Evolutionary conservation across 306 rosid genomes (phyloP).

Genomic region (Amphicarpaea edgeworthii): DNA sequence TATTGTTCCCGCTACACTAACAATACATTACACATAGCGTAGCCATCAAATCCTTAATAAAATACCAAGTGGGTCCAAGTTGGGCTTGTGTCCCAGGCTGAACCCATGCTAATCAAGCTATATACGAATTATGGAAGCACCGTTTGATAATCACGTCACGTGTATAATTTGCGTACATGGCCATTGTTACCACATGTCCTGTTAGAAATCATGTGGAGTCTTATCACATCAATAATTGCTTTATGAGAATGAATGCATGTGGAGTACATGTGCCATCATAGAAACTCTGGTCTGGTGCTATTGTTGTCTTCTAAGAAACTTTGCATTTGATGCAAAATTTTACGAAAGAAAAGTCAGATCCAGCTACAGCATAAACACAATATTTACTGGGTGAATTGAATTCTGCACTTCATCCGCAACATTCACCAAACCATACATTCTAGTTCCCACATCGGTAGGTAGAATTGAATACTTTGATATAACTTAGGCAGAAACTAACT

Average conservation of each 20-base stretch:
- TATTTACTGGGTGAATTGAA: background rate
- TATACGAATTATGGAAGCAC: slow-evolving; percentile 11
- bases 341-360: background rate
- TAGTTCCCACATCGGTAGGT: too few species aligned
- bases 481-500: background rate
- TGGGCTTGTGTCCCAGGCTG: too few species aligned
- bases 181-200: background rate
- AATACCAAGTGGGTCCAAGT: too few species aligned
- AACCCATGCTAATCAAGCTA: background rate
- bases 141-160: background rate
- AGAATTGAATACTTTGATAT: too few species aligned
- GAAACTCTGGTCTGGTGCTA: background rate
- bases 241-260: slow-evolving; percentile 20
- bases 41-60: too few species aligned
- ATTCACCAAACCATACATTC: background rate
- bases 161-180: slow-evolving; percentile 12
- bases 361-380: background rate
- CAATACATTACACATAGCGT: background rate
- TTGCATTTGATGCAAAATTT: background rate
- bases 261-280: slow-evolving; percentile 9
- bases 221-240: slow-evolving; percentile 37
- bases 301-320: background rate
- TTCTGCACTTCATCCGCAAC: background rate
- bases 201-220: slow-evolving; percentile 19
- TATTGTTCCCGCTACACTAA: background rate